These are phyloP conservation scores for Dryadomyces quercivorus DNA, from an alignment of 2,329 filamentous ascomycete species.

Conservation along the genomic window DNA sequence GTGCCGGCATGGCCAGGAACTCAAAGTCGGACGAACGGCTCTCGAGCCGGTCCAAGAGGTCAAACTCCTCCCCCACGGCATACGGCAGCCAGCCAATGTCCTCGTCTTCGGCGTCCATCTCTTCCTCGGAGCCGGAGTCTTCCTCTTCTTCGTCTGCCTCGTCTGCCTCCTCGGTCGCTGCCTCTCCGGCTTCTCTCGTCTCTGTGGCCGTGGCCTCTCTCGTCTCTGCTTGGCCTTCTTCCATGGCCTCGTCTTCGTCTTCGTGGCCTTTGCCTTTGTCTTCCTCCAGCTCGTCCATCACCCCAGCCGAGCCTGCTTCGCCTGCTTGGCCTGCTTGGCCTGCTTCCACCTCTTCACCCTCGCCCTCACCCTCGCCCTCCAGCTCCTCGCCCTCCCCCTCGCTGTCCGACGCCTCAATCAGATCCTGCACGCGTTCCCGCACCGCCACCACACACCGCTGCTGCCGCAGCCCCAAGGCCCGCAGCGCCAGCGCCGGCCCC, in stretches of 20 bases:
- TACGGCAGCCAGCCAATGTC: background rate
- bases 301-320: too few species aligned
- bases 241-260: background rate
- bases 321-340: too few species aligned
- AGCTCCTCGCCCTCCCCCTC: background rate
- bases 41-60: background rate
- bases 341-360: background rate
- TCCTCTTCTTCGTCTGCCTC: background rate
- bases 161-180: background rate
- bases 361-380: background rate
- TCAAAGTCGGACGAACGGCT: background rate
- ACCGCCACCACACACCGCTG: background rate
- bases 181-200: background rate
- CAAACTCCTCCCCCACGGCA: background rate
- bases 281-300: too few species aligned
- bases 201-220: background rate
- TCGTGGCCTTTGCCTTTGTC: background rate
- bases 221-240: background rate
- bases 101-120: background rate
- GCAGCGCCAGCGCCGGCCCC: background rate
- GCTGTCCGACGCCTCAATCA: background rate
- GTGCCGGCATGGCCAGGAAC: background rate
- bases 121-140: background rate
- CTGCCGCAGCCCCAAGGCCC: background rate
- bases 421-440: background rate